Conservation (phyloP, 495 filamentous ascomycete genomes). For the Cudoniella acicularis region DNA sequence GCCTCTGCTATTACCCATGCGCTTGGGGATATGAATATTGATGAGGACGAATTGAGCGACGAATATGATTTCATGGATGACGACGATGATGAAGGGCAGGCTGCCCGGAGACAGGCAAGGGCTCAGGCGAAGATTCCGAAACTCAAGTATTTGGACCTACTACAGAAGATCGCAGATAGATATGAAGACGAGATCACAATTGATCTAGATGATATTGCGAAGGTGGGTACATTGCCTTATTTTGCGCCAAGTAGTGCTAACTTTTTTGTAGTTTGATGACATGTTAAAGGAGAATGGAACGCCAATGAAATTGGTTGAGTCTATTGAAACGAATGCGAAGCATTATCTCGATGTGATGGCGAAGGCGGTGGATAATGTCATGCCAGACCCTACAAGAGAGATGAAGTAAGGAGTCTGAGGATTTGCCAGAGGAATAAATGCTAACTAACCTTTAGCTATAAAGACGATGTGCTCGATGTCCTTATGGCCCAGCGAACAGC, state of each 20-base stretch:
- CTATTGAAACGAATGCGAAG: conserved; percentile 84
- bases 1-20: conserved; percentile 64
- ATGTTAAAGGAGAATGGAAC: conserved; percentile 54
- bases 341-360: conserved; percentile 93
- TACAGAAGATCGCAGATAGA: conserved; percentile 85
- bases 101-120: conserved; percentile 37
- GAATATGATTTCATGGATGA: conserved; percentile 94
- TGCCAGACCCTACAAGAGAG: conserved; percentile 76
- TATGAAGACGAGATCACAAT: conserved; percentile 70
- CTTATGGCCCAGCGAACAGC: conserved; percentile 88
- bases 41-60: conserved; percentile 84
- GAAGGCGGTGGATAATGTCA: conserved; percentile 77
- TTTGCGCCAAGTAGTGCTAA: conserved; percentile 2
- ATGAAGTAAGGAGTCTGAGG: conserved; percentile 56
- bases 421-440: conserved; percentile 1
- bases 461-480: conserved; percentile 95
- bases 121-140: conserved; percentile 52
- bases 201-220: conserved; percentile 81
- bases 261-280: conserved; percentile 62
- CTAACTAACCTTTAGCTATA: conserved; percentile 57
- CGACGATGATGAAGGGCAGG: conserved; percentile 51
- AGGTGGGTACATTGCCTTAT: conserved; percentile 38
- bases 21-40: conserved; percentile 78
- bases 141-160: conserved; percentile 84
- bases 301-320: conserved; percentile 69